Evolutionary conservation across 2,329 filamentous ascomycete genomes (phyloP).

Genomic region (Botrytis deweyae): DNA sequence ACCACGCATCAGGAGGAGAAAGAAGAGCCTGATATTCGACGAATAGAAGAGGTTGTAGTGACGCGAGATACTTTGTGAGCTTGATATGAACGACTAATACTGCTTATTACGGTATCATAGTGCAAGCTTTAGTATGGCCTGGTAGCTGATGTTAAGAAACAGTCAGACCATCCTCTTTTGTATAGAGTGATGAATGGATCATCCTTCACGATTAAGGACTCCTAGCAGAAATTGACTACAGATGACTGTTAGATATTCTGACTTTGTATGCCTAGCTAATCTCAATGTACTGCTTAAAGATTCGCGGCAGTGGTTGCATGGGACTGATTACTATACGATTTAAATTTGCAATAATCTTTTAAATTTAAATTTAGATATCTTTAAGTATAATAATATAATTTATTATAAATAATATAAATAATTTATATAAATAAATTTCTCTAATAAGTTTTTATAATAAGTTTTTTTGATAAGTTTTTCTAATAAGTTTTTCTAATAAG

Average conservation of each 20-base stretch:
- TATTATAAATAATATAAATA: no score
- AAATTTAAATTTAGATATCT: no score
- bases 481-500: no score
- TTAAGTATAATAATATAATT: no score
- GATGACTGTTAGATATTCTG: background rate
- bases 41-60: background rate
- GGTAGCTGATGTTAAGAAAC: no score
- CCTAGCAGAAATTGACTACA: background rate
- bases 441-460: no score
- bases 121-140: background rate
- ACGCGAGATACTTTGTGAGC: background rate
- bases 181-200: background rate
- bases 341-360: no score
- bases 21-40: background rate
- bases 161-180: background rate
- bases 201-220: background rate
- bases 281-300: background rate
- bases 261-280: no score
- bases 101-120: no score
- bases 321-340: no score
- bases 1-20: background rate
- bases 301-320: background rate
- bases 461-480: no score
- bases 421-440: no score
- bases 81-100: background rate